Conservation (phyloP, 1,284 basidiomycete genomes). For the Cystobasidium sp. region DNA sequence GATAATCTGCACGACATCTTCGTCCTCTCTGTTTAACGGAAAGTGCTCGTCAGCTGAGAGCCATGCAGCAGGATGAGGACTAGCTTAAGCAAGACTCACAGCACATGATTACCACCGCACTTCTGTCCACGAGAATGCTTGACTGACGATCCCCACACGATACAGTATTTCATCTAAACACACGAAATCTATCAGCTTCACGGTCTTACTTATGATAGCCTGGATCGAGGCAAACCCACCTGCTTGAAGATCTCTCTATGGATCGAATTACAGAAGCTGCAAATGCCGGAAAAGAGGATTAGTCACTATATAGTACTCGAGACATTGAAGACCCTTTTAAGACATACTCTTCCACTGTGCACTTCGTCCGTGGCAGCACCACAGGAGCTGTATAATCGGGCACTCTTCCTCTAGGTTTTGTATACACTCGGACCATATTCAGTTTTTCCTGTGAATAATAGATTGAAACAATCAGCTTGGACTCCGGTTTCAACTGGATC, state of each 20-base stretch:
- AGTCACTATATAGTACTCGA: no score
- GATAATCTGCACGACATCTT: conserved; percentile 46
- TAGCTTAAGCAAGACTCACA: conserved; percentile 38
- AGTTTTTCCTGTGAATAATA: conserved; percentile 77
- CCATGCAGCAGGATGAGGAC: not conserved
- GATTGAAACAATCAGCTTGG: no score
- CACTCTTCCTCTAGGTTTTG: conserved; percentile 85
- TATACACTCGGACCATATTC: conserved; percentile 82
- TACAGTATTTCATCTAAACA: conserved; percentile 61
- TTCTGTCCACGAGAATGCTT: conserved; percentile 97
- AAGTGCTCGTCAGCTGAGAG: not conserved
- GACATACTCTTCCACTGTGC: conserved; percentile 70
- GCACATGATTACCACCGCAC: conserved; percentile 73
- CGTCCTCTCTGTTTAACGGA: not conserved
- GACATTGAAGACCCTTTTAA: no score
- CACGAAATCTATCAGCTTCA: not conserved
- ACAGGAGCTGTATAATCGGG: conserved; percentile 80
- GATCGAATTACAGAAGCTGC: conserved; percentile 70
- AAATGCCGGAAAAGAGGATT: not conserved
- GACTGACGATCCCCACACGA: conserved; percentile 92
- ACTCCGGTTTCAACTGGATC: no score
- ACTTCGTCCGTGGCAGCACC: conserved; percentile 67
- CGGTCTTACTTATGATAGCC: not conserved
- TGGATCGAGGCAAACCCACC: conserved; percentile 67
- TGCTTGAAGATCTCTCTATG: conserved; percentile 86